Evolutionary conservation across 2,329 filamentous ascomycete species (phyloP).

Genomic region (Talaromyces sp.): DNA sequence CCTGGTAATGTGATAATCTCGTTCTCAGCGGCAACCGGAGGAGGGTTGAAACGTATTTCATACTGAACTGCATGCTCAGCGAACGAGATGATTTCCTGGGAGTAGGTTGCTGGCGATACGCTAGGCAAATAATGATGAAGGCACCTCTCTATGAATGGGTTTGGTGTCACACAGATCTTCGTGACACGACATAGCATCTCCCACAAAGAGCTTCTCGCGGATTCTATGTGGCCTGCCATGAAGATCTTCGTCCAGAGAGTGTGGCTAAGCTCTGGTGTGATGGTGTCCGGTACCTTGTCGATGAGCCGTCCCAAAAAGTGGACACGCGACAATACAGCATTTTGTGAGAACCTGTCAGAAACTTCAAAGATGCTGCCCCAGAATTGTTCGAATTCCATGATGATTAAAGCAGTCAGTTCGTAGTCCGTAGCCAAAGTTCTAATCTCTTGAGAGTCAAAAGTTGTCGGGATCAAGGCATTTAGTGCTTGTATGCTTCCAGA

Average conservation of each 20-base stretch:
- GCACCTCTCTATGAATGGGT: constrained; percentile 46
- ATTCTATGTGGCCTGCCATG: constrained; percentile 58
- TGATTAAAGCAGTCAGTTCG: constrained; percentile 60
- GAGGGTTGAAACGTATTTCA: constrained; percentile 58
- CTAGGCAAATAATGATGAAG: constrained; percentile 44
- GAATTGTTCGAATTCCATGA: constrained; percentile 64
- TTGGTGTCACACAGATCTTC: constrained; percentile 31
- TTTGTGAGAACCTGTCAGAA: constrained; percentile 39
- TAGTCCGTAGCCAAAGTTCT: constrained; percentile 60
- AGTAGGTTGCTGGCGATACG: constrained; percentile 41
- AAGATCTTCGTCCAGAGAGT: constrained; percentile 73
- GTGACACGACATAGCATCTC: constrained; percentile 55
- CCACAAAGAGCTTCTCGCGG: constrained; percentile 69
- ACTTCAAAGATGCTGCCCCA: constrained; percentile 48
- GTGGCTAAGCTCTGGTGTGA: constrained; percentile 62
- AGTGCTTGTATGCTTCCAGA: constrained; percentile 73
- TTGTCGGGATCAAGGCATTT: constrained; percentile 40
- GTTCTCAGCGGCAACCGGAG: constrained; percentile 44
- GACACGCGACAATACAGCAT: constrained; percentile 54
- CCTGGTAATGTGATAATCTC: constrained; percentile 49
- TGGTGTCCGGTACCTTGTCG: constrained; percentile 58
- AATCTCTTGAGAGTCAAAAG: constrained; percentile 53
- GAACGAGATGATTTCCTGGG: constrained; percentile 42
- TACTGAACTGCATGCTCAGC: constrained; percentile 44
- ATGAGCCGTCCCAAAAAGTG: constrained; percentile 61